phyloP scores from a whole-genome alignment of 2,329 filamentous ascomycete species.

The Nemania sp. region DNA sequence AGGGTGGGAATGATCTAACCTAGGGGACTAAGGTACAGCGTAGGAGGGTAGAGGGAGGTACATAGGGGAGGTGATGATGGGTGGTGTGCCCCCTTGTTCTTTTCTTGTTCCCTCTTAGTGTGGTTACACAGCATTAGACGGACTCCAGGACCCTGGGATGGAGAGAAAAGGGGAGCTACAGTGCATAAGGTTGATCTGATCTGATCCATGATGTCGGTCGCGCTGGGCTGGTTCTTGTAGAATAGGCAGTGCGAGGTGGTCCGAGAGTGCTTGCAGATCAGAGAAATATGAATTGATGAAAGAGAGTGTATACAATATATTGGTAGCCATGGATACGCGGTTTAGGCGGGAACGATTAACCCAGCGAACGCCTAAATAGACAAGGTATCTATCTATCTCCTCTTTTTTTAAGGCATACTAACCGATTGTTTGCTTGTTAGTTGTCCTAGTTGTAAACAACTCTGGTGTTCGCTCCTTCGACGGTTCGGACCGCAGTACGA shows the following conservation, averaged over 20 bases:
- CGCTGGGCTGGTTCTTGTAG: background rate
- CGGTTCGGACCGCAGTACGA: slow-evolving; percentile 14
- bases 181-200: slow-evolving; percentile 1
- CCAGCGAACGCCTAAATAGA: background rate
- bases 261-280: background rate
- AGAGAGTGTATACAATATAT: background rate
- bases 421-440: background rate
- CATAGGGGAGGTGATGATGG: slow-evolving; percentile 31
- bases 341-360: background rate
- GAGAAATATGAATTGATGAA: background rate
- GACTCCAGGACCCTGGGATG: slow-evolving; percentile 24
- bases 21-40: background rate
- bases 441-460: background rate
- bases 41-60: slow-evolving; percentile 1
- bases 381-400: background rate
- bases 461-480: background rate
- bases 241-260: background rate
- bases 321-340: background rate
- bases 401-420: background rate
- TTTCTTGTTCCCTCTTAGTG: slow-evolving; percentile 30
- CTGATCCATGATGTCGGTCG: slow-evolving; percentile 1
- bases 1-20: slow-evolving; percentile 11
- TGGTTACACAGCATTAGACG: slow-evolving; percentile 43
- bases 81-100: slow-evolving; percentile 25
- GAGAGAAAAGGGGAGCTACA: background rate